A percentile compares a stretch with the other conserved stretches of the same genome.
Evolutionary conservation across 768 basidiomycete genomes (phyloP).

Genomic region (Kwoniella dejecticola): DNA sequence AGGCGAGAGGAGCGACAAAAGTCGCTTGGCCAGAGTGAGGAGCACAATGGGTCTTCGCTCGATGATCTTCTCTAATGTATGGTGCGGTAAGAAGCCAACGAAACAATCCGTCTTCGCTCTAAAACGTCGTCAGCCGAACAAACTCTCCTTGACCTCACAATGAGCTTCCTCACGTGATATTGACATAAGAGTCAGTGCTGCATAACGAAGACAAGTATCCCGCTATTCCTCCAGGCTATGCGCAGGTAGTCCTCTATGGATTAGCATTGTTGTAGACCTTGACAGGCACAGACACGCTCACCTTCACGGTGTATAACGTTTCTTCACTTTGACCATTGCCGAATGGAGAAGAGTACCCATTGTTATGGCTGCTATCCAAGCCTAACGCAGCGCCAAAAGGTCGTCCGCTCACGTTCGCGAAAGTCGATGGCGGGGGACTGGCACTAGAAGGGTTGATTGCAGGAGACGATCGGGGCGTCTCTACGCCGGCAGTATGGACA

Average conservation of each 20-base stretch:
- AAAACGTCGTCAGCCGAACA: neutral
- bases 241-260: neutral
- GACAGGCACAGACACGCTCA: neutral
- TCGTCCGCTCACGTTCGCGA: constrained; percentile 14
- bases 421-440: constrained; percentile 18
- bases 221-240: constrained; percentile 84
- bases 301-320: constrained; percentile 85
- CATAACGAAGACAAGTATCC: constrained; percentile 93
- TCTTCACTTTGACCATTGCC: constrained; percentile 55
- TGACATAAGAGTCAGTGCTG: constrained; percentile 90
- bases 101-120: constrained; percentile 95
- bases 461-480: constrained; percentile 21
- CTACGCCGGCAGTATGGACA: constrained; percentile 22
- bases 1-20: constrained; percentile 91
- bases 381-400: constrained; percentile 48
- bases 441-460: constrained; percentile 3
- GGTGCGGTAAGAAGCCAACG: constrained; percentile 88
- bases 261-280: too few relatives aligned
- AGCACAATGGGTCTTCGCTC: constrained; percentile 95
- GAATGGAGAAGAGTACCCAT: constrained; percentile 5
- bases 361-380: constrained; percentile 16
- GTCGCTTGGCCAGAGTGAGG: constrained; percentile 89
- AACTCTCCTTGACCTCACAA: neutral
- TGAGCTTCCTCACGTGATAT: constrained; percentile 64
- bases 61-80: constrained; percentile 82